Conservation (phyloP, 2,329 filamentous ascomycete genomes). For the Tympanopsis confertula region DNA sequence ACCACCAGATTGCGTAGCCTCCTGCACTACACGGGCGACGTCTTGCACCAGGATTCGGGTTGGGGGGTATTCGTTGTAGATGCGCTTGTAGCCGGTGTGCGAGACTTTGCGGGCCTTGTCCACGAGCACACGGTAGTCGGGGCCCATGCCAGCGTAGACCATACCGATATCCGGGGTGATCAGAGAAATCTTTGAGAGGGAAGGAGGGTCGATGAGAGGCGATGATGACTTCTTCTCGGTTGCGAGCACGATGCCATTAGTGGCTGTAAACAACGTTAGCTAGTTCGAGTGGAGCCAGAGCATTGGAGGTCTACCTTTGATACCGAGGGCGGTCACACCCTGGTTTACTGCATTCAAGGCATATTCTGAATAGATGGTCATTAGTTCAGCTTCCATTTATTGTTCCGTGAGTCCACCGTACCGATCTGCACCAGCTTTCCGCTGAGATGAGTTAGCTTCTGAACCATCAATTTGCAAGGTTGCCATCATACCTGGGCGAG, state of each 20-base stretch:
- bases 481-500: slow-evolving; percentile 76
- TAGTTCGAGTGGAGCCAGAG: background rate
- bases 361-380: slow-evolving; percentile 67
- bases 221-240: slow-evolving; percentile 99
- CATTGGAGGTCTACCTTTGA: slow-evolving; percentile 67
- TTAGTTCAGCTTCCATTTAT: too few species aligned
- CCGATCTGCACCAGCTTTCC: slow-evolving; percentile 99
- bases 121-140: slow-evolving; percentile 93
- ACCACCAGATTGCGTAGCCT: slow-evolving; percentile 95
- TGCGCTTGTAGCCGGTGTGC: slow-evolving; percentile 96
- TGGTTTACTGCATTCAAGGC: slow-evolving; percentile 98
- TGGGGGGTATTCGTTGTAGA: slow-evolving; percentile 99
- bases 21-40: slow-evolving; percentile 94
- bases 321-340: slow-evolving; percentile 93
- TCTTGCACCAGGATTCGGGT: slow-evolving; percentile 98
- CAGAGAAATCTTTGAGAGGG: slow-evolving; percentile 91
- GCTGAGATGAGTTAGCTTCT: slow-evolving; percentile 33
- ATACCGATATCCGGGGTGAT: slow-evolving; percentile 99
- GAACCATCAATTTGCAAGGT: slow-evolving; percentile 10
- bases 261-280: slow-evolving; percentile 45
- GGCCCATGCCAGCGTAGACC: slow-evolving; percentile 98
- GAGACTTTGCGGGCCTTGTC: slow-evolving; percentile 97
- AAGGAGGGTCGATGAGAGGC: slow-evolving; percentile 87
- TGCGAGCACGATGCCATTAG: slow-evolving; percentile 95
- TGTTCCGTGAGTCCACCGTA: slow-evolving; percentile 21